phyloP scores from a whole-genome alignment of 2,329 filamentous ascomycete genomes.

The Aspergillus candidus region DNA sequence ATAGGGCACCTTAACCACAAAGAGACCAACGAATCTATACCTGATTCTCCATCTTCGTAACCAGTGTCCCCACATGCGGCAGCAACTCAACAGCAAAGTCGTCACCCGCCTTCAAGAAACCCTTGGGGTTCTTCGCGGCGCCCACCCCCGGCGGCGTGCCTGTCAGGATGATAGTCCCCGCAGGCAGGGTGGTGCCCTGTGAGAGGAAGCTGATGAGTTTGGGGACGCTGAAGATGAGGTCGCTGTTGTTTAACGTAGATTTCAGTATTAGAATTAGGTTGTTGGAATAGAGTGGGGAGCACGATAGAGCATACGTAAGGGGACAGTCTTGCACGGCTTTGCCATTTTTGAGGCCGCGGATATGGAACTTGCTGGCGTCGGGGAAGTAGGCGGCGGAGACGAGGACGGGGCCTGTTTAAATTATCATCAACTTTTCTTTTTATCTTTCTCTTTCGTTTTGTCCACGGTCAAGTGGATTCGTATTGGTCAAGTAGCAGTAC shows the following conservation, averaged over 20 bases:
- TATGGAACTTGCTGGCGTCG: constrained; percentile 28
- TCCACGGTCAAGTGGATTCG: too few species aligned
- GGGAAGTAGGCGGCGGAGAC: constrained; percentile 37
- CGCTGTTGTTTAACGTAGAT: constrained; percentile 31
- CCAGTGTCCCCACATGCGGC: constrained; percentile 45
- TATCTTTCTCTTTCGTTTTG: too few species aligned
- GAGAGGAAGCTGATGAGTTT: constrained; percentile 37
- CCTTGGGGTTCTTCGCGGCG: constrained; percentile 35
- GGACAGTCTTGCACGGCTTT: constrained; percentile 47
- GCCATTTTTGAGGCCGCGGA: constrained; percentile 43
- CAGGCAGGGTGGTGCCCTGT: constrained; percentile 38
- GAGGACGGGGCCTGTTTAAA: constrained; percentile 41
- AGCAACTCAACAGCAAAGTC: constrained; percentile 46
- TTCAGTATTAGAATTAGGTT: background rate
- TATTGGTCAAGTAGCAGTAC: too few species aligned
- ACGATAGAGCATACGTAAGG: constrained; percentile 30
- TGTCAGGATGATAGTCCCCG: constrained; percentile 40
- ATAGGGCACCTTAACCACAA: background rate
- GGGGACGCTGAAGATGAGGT: constrained; percentile 51
- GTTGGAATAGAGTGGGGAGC: background rate
- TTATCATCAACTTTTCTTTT: background rate
- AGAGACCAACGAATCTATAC: background rate
- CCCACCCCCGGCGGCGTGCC: constrained; percentile 41
- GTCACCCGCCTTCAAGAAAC: constrained; percentile 42
- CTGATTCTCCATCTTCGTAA: constrained; percentile 39